A percentile compares a stretch with the other conserved stretches of the same genome.
Conservation (phyloP, 805 yeast species). For the Cyberlindnera bimundalis region DNA sequence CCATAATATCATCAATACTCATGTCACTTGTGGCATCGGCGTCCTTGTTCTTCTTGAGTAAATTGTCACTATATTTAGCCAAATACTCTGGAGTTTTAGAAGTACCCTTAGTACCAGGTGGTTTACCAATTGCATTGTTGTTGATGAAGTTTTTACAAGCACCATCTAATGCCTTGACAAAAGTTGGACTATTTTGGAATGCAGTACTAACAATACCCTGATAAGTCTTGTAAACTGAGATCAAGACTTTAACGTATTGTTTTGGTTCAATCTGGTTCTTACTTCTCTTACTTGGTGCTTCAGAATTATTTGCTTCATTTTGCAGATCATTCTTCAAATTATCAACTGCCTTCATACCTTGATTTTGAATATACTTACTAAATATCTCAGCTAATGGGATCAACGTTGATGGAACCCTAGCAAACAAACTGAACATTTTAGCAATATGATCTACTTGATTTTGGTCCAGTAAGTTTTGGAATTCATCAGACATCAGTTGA, state of each 20-base stretch:
- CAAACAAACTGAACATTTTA: slow-evolving; percentile 71
- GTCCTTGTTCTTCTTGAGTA: slow-evolving; percentile 72
- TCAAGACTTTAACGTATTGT: slow-evolving; percentile 71
- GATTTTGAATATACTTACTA: slow-evolving; percentile 64
- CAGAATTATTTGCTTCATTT: slow-evolving; percentile 16
- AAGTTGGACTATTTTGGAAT: slow-evolving; percentile 69
- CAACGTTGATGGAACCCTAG: slow-evolving; percentile 75
- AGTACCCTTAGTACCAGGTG: slow-evolving; percentile 31
- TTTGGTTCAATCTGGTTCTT: slow-evolving; percentile 55
- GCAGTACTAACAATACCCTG: slow-evolving; percentile 60
- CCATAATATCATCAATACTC: slow-evolving; percentile 82
- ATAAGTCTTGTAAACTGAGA: slow-evolving; percentile 66
- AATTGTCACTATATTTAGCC: slow-evolving; percentile 83
- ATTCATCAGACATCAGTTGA: slow-evolving; percentile 70
- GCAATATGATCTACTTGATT: slow-evolving; percentile 68
- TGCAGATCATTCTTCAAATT: slow-evolving; percentile 41
- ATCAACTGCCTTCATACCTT: slow-evolving; percentile 60
- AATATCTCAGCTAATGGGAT: slow-evolving; percentile 73
- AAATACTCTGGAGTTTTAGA: slow-evolving; percentile 91
- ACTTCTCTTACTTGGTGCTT: slow-evolving; percentile 32
- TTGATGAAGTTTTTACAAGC: slow-evolving; percentile 88
- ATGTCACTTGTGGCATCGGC: slow-evolving; percentile 64
- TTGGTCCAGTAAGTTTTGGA: slow-evolving; percentile 69
- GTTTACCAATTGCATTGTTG: slow-evolving; percentile 71
- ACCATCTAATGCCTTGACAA: slow-evolving; percentile 82